Conservation (phyloP, 495 filamentous ascomycete species). For the Penicillium tannophilum region DNA sequence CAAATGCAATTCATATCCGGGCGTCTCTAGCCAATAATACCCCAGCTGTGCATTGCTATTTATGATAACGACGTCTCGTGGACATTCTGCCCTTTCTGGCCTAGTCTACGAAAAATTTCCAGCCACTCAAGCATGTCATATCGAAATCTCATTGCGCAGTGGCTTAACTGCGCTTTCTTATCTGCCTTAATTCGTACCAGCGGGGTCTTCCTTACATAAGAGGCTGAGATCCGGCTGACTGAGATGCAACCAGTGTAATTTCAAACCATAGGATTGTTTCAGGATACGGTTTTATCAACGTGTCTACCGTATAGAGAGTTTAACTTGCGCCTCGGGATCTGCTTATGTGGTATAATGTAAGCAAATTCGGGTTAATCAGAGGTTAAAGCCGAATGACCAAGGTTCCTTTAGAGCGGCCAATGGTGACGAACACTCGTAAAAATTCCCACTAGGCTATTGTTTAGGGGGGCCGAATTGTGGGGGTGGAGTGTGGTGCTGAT, state of each 20-base stretch:
- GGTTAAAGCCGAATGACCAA: not conserved
- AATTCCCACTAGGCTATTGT: not conserved
- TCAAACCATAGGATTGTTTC: not conserved
- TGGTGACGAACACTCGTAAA: not conserved
- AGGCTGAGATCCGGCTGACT: not conserved
- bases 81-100: not conserved
- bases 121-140: not conserved
- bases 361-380: not conserved
- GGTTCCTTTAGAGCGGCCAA: not conserved
- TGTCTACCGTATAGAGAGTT: not conserved
- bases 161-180: not conserved
- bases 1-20: not conserved
- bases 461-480: not conserved
- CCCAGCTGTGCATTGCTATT: not conserved
- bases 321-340: not conserved
- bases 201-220: not conserved
- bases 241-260: not conserved
- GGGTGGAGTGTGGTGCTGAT: not conserved
- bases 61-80: not conserved
- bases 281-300: not conserved
- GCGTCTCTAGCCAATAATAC: not conserved
- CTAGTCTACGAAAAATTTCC: not conserved
- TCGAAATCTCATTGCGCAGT: not conserved
- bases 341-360: not conserved
- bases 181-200: not conserved